Conservation (phyloP, 2,329 filamentous ascomycete species). For the Aureobasidium sp. region DNA sequence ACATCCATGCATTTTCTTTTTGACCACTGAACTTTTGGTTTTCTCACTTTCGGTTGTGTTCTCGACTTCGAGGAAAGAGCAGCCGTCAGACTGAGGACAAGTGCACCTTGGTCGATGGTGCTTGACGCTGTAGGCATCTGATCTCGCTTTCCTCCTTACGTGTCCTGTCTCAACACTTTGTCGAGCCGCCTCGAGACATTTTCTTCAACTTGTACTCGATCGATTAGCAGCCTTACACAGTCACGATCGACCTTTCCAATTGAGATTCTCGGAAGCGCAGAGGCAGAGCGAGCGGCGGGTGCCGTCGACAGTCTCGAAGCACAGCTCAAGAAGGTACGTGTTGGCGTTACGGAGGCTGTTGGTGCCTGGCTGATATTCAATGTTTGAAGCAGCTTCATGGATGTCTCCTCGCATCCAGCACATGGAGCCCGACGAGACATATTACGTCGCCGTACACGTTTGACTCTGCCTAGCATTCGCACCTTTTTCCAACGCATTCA, state of each 20-base stretch:
- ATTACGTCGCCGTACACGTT: background rate
- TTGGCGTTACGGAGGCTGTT: background rate
- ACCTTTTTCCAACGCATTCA: constrained; percentile 1
- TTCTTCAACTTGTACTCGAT: background rate
- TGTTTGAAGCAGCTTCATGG: background rate
- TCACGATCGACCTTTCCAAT: background rate
- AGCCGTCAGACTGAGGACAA: background rate
- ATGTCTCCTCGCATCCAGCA: background rate
- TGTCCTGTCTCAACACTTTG: background rate
- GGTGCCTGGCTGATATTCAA: background rate
- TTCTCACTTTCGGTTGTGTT: background rate
- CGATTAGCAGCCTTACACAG: background rate
- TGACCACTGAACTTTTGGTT: background rate
- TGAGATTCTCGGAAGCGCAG: no score
- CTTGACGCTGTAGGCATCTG: background rate
- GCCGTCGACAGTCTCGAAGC: background rate
- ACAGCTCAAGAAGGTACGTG: constrained; percentile 1
- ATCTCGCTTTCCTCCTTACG: background rate
- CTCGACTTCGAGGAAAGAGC: background rate
- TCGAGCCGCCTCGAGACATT: background rate
- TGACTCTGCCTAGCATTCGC: background rate
- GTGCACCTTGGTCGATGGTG: background rate
- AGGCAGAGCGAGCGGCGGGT: no score
- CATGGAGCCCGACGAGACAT: background rate
- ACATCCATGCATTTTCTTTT: constrained; percentile 19